Conservation (phyloP, 2,329 filamentous ascomycete genomes). For the Pseudogymnoascus sp. region DNA sequence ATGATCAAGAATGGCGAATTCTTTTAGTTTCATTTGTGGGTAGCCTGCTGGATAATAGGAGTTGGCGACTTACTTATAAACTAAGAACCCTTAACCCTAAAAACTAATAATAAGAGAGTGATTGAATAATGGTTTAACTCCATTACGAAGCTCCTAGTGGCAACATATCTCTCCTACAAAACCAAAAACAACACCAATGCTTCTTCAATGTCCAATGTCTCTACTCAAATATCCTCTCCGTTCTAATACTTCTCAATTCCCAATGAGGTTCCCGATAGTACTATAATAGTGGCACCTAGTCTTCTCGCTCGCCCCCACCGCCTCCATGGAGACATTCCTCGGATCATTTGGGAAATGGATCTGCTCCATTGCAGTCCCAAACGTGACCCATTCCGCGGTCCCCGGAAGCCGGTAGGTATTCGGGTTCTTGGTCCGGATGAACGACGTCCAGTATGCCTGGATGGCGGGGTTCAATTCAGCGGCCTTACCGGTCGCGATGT, state of each 20-base stretch:
- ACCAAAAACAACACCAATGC: no score
- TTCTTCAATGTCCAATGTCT: not conserved
- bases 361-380: constrained; percentile 23
- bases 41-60: no score
- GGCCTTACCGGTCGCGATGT: constrained; percentile 52
- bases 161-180: no score
- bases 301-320: constrained; percentile 31
- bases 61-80: no score
- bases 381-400: constrained; percentile 44
- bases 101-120: no score
- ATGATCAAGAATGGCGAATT: no score
- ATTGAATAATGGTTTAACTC: no score
- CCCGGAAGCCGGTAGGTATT: constrained; percentile 43
- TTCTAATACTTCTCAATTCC: not conserved
- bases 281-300: constrained; percentile 40
- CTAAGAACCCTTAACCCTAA: no score
- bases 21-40: no score
- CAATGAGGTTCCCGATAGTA: constrained; percentile 32
- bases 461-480: constrained; percentile 49
- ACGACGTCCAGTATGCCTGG: constrained; percentile 67
- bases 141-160: no score
- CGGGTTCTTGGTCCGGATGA: constrained; percentile 58
- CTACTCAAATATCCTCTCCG: not conserved
- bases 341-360: constrained; percentile 36
- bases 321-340: constrained; percentile 33